Conservation (phyloP, 2,329 filamentous ascomycete species). For the Curvularia sp. region DNA sequence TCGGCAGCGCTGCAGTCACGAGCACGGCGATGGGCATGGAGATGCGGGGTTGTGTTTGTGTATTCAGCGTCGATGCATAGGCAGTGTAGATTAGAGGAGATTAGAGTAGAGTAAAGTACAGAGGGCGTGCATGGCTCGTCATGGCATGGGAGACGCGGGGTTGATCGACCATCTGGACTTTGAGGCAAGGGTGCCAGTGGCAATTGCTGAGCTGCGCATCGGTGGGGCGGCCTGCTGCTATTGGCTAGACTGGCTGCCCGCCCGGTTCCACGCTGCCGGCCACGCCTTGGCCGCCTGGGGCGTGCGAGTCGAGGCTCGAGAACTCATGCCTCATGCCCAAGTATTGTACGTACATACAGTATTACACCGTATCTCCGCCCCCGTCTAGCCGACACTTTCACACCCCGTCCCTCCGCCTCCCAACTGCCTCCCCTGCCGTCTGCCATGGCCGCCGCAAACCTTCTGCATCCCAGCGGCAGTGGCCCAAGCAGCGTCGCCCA, state of each 20-base stretch:
- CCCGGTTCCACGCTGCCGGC: constrained; percentile 40
- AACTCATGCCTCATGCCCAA: too few species aligned
- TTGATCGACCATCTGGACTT: constrained; percentile 25
- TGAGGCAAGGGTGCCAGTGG: constrained; percentile 24
- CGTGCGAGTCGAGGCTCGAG: background rate
- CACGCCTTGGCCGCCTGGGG: background rate
- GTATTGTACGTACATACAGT: too few species aligned
- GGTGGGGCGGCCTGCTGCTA: constrained; percentile 35
- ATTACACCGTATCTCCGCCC: constrained; percentile 3
- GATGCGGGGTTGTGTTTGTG: constrained; percentile 8
- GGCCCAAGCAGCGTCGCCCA: too few species aligned
- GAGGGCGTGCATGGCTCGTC: background rate
- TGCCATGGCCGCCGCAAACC: background rate
- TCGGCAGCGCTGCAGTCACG: background rate
- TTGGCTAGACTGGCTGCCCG: constrained; percentile 31
- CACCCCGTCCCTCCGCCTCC: too few species aligned
- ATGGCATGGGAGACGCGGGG: constrained; percentile 24
- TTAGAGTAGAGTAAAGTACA: background rate
- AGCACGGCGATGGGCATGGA: background rate
- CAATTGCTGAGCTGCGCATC: constrained; percentile 23
- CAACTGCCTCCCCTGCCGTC: constrained; percentile 6
- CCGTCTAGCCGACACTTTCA: constrained; percentile 6
- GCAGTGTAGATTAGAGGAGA: too few species aligned
- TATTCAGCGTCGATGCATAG: background rate
- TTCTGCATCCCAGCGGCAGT: constrained; percentile 10